Base-by-base conservation (phyloP, 2,329 filamentous ascomycete genomes). In the Gnomoniopsis smithogilvyi region DNA sequence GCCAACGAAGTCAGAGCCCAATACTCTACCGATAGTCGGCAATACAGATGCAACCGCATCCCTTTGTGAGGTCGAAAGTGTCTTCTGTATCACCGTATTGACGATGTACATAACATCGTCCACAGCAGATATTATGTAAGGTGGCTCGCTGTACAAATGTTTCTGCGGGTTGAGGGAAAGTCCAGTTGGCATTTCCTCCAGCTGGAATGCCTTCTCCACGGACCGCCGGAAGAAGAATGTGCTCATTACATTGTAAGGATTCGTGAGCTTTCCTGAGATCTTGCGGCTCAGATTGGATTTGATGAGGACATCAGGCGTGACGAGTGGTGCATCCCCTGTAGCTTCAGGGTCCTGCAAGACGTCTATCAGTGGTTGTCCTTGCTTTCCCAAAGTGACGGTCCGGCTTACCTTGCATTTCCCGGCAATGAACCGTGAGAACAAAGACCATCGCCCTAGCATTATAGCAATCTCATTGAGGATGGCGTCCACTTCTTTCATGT, bases 91-190 rank as follows among this genome's bases (percentile, higher is more conserved):
- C 36, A 98, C 90, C 53, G 94, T 89, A 70, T 96, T 96, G 70
- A 96, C 91, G 67, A 99, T 97, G 74, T 98, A 99, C 94, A 99
- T 98, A 69, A 98, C 92, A 75, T 97, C 95, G 76, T 99, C 95
- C 10, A 99, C 93, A 0, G 94, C 93, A 2, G 93, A 92, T 47
- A 95, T 94, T 67, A 99, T 96, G 69, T 91, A 96, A 0, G 95
- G 95, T 2, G 92, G 84, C 66, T 92, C 92, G 59, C 87, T 84
- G 54, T 89, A 85, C 47, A 96, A 79, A 3, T 88, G 80, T 68
- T 82, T 90, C 67, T 82, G 87, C 46, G 88, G 80, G 68, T 88
- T 91, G 36, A 99, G 79, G 0, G 90, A 90, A 21, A 99, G 78
- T 21, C 92, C 92, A 1, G 81, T 76, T 0, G 95, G 95, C 21